Conservation (phyloP, 2,329 filamentous ascomycete genomes). For the Neurospora sp. region DNA sequence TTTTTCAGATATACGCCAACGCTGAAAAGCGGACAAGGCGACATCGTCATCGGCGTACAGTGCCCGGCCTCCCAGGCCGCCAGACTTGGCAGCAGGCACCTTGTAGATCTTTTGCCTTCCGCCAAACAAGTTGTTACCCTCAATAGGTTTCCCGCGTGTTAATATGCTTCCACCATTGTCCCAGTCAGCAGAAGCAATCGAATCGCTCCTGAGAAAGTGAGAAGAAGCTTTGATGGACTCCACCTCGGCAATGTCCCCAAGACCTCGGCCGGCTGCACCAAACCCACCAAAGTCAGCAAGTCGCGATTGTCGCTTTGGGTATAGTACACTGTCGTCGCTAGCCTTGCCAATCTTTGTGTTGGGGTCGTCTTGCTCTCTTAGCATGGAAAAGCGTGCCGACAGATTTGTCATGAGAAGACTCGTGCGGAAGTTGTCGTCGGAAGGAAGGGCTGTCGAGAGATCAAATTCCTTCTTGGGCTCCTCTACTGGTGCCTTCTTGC, state of each 20-base stretch:
- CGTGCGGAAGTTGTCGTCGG: conserved; percentile 84
- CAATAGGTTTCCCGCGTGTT: conserved; percentile 68
- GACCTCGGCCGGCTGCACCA: conserved; percentile 33
- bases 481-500: conserved; percentile 43
- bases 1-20: conserved; percentile 53
- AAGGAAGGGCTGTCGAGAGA: conserved; percentile 62
- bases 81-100: conserved; percentile 48
- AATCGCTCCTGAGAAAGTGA: conserved; percentile 49
- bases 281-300: conserved; percentile 62
- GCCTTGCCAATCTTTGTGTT: conserved; percentile 84
- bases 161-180: conserved; percentile 63
- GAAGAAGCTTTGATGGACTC: conserved; percentile 63
- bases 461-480: conserved; percentile 61
- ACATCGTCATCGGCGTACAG: conserved; percentile 79
- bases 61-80: conserved; percentile 53
- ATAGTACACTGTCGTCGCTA: conserved; percentile 87
- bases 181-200: conserved; percentile 59
- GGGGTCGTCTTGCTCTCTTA: conserved; percentile 89
- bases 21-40: conserved; percentile 73
- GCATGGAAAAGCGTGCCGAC: conserved; percentile 93
- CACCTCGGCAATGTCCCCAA: conserved; percentile 85
- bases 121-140: conserved; percentile 90
- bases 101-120: conserved; percentile 94
- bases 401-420: conserved; percentile 93
- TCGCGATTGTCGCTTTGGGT: conserved; percentile 70